phyloP scores from a whole-genome alignment of 495 filamentous ascomycete species.

The Cryomyces minteri region DNA sequence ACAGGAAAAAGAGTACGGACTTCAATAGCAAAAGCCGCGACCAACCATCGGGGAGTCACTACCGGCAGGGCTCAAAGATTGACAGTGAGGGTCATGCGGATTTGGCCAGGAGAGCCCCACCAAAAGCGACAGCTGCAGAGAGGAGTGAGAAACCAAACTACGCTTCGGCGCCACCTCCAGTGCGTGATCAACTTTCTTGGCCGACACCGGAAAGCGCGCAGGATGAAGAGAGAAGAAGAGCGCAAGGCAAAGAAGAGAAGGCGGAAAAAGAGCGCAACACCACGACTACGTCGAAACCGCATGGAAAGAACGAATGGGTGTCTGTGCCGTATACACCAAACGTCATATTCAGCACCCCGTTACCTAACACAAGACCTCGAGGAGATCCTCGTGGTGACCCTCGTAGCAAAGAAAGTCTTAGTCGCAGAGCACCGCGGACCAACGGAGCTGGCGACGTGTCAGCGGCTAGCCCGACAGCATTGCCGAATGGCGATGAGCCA shows the following conservation, averaged over 20 bases:
- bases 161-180: constrained; percentile 33
- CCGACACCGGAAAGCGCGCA: constrained; percentile 73
- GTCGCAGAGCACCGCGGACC: too few species aligned
- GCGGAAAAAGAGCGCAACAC: constrained; percentile 38
- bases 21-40: too few species aligned
- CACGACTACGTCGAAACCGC: constrained; percentile 6
- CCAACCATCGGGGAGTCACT: too few species aligned
- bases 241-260: constrained; percentile 45
- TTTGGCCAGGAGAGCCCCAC: too few species aligned
- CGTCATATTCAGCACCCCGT: constrained; percentile 64
- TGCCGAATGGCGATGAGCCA: constrained; percentile 8
- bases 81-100: too few species aligned
- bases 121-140: too few species aligned
- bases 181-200: constrained; percentile 65
- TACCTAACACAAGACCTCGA: constrained; percentile 27
- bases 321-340: constrained; percentile 50
- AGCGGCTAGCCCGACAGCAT: neutral
- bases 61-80: too few species aligned
- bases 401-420: constrained; percentile 14
- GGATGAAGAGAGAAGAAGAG: constrained; percentile 54
- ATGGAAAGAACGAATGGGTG: constrained; percentile 25
- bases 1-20: too few species aligned
- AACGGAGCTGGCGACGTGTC: too few species aligned
- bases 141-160: too few species aligned
- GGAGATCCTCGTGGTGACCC: constrained; percentile 19